Evolutionary conservation across 2,329 filamentous ascomycete genomes (phyloP).

Genomic region (Meredithiella fracta): DNA sequence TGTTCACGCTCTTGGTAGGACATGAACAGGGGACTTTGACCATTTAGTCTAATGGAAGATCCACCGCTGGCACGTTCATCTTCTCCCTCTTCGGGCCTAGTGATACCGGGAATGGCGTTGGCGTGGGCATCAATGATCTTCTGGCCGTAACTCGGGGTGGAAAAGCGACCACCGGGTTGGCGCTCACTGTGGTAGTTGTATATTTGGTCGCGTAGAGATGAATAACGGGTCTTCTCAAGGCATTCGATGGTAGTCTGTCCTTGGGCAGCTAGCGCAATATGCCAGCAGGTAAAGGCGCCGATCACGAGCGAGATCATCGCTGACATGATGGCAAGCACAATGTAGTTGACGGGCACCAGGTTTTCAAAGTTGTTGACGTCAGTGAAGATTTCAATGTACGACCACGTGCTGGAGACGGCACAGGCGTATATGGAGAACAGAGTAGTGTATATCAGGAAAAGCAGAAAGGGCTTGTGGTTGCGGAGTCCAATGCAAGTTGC

Average conservation of each 20-base stretch:
- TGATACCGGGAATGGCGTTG: constrained; percentile 64
- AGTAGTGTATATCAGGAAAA: constrained; percentile 81
- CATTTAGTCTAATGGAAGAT: constrained; percentile 19
- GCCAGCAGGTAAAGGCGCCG: constrained; percentile 80
- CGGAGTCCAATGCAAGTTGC: constrained; percentile 84
- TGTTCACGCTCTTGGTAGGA: constrained; percentile 41
- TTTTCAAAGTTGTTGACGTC: constrained; percentile 56
- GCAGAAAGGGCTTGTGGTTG: constrained; percentile 90
- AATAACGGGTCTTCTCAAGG: constrained; percentile 86
- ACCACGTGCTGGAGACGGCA: constrained; percentile 60
- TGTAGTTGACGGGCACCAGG: constrained; percentile 76
- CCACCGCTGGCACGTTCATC: constrained; percentile 23
- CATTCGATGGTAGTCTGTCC: constrained; percentile 93
- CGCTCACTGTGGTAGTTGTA: constrained; percentile 45
- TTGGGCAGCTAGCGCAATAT: constrained; percentile 60
- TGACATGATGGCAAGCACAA: constrained; percentile 69
- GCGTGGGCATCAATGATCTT: constrained; percentile 69
- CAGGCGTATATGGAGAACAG: constrained; percentile 75
- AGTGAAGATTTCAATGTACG: constrained; percentile 65
- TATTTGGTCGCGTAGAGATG: constrained; percentile 57
- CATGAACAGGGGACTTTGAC: constrained; percentile 27
- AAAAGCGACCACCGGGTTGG: constrained; percentile 30
- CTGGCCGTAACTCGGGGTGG: constrained; percentile 46
- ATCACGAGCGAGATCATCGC: constrained; percentile 87
- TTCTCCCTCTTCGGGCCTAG: constrained; percentile 68